phyloP scores from a whole-genome alignment of 768 basidiomycete species.

The Amanita subjunquillea region DNA sequence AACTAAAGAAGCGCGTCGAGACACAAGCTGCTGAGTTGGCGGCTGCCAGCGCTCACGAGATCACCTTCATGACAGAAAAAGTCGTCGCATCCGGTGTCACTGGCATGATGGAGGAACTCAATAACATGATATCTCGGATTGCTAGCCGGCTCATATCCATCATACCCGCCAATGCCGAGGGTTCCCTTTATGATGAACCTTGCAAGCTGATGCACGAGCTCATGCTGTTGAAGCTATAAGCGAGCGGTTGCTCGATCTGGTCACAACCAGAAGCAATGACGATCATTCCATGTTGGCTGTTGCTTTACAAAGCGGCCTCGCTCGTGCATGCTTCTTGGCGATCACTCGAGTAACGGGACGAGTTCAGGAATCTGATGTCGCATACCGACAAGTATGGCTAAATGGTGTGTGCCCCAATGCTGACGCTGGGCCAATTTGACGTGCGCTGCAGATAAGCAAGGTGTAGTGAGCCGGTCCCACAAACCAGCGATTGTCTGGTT shows the following conservation, averaged over 20 bases:
- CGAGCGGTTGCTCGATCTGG: background rate
- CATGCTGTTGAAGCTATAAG: background rate
- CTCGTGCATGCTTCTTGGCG: background rate
- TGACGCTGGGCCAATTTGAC: background rate
- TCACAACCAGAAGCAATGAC: background rate
- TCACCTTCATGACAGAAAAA: background rate
- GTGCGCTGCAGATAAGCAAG: background rate
- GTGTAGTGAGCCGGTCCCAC: background rate
- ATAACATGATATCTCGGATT: background rate
- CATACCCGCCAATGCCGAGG: background rate
- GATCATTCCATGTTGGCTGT: background rate
- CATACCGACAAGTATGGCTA: background rate
- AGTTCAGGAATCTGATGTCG: background rate
- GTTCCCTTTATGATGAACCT: background rate
- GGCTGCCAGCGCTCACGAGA: background rate
- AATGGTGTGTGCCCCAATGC: background rate
- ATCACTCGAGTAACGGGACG: background rate
- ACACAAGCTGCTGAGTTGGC: background rate
- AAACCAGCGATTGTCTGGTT: background rate
- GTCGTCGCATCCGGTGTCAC: background rate
- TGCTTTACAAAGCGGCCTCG: constrained; percentile 1
- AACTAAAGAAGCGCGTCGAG: background rate
- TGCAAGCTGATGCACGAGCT: background rate
- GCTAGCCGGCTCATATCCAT: background rate
- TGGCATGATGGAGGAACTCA: background rate